A percentile compares a stretch with the other conserved stretches of the same genome.
Conservation (phyloP, 805 yeast species). For the Candida nemodendra region DNA sequence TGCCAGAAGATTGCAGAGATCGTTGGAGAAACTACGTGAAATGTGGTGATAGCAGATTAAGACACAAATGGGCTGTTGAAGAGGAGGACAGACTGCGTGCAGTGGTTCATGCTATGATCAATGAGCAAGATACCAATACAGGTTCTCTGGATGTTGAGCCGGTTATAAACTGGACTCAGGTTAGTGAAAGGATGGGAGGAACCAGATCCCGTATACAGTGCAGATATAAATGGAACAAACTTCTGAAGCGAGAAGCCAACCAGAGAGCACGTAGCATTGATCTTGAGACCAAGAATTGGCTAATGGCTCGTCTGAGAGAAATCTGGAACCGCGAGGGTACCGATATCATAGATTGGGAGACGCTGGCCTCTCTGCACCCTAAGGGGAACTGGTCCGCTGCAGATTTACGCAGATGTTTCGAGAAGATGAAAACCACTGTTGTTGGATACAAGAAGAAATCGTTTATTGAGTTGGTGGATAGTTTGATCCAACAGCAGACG, state of each 20-base stretch:
- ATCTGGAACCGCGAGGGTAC: constrained; percentile 39
- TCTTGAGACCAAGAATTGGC: constrained; percentile 48
- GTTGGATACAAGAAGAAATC: constrained; percentile 46
- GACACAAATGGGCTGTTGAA: constrained; percentile 79
- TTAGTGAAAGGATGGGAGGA: constrained; percentile 88
- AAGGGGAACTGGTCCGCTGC: constrained; percentile 52
- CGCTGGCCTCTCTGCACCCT: constrained; percentile 46
- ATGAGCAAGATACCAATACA: constrained; percentile 32
- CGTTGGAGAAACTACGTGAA: constrained; percentile 95
- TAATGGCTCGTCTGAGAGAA: constrained; percentile 46
- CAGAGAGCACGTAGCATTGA: constrained; percentile 44
- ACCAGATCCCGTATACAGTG: constrained; percentile 89
- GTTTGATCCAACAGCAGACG: constrained; percentile 18
- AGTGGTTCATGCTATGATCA: constrained; percentile 52
- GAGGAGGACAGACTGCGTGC: constrained; percentile 65
- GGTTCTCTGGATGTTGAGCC: constrained; percentile 31
- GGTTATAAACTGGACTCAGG: constrained; percentile 84
- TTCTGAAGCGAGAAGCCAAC: constrained; percentile 58
- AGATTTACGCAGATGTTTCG: constrained; percentile 63
- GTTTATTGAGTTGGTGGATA: constrained; percentile 32
- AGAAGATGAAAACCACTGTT: constrained; percentile 51
- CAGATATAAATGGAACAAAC: constrained; percentile 91
- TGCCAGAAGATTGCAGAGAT: constrained; percentile 98
- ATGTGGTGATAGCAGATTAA: constrained; percentile 76
- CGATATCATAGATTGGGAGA: constrained; percentile 53